These are phyloP conservation scores for Radiomyces spectabilis DNA, from an alignment of 192 early-diverging fungal species.

Conservation along the genomic window DNA sequence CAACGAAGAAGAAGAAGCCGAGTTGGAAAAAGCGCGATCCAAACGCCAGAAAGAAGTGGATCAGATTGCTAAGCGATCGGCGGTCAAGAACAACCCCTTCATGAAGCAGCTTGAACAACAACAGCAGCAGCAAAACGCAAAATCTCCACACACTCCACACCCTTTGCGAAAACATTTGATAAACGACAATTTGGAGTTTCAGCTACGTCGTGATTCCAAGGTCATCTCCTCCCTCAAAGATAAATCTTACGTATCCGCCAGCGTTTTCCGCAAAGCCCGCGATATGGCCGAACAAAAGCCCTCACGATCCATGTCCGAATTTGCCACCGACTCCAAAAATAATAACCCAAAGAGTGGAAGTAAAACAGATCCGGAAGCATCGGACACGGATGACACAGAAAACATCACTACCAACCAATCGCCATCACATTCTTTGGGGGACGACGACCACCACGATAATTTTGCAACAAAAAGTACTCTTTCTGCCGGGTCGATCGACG, in stretches of 20 bases:
- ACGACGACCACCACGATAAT: too few species aligned
- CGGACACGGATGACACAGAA: too few species aligned
- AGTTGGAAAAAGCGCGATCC: constrained; percentile 1
- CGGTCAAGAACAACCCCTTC: constrained; percentile 21
- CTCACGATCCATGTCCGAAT: too few species aligned
- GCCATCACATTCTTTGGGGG: too few species aligned
- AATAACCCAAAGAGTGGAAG: too few species aligned
- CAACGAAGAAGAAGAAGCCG: constrained; percentile 8
- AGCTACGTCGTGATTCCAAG: constrained; percentile 1
- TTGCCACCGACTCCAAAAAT: too few species aligned
- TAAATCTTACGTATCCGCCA: constrained; percentile 10
- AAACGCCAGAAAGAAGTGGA: constrained; percentile 14
- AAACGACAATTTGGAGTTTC: not conserved
- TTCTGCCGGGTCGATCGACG: too few species aligned
- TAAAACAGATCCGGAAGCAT: too few species aligned
- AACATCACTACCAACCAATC: too few species aligned
- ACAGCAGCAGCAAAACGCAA: not conserved
- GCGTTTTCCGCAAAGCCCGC: constrained; percentile 18
- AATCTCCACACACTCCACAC: not conserved
- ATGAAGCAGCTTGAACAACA: constrained; percentile 9
- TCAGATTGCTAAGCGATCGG: constrained; percentile 6
- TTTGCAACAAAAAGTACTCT: too few species aligned
- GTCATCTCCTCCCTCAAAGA: constrained; percentile 7
- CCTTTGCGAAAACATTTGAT: not conserved
- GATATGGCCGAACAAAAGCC: too few species aligned